Conservation (phyloP, 352 stramenopile genomes). For the Phytophthora pluvialis region DNA sequence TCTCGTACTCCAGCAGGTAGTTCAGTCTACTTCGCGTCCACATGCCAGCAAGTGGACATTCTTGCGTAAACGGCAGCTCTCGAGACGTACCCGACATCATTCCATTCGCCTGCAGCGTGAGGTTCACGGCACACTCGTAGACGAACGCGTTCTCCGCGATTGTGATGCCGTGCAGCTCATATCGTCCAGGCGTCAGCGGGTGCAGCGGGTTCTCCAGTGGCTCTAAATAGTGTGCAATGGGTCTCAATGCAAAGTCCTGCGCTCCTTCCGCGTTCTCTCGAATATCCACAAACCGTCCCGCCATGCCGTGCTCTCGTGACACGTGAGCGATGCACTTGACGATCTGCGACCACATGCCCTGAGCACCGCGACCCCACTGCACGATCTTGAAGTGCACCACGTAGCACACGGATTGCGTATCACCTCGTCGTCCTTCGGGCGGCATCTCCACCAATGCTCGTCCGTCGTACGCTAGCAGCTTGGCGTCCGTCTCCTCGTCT, state of each 20-base stretch:
- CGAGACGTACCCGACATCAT: constrained; percentile 51
- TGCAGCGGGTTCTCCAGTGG: constrained; percentile 34
- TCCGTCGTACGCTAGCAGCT: constrained; percentile 39
- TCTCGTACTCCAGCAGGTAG: constrained; percentile 63
- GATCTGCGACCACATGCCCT: constrained; percentile 39
- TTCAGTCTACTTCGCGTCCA: constrained; percentile 51
- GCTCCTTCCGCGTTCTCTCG: constrained; percentile 33
- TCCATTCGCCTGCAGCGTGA: constrained; percentile 50
- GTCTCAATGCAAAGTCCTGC: constrained; percentile 38
- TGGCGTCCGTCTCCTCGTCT: constrained; percentile 12
- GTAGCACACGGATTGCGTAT: constrained; percentile 23
- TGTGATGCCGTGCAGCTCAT: constrained; percentile 60
- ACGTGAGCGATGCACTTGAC: constrained; percentile 42
- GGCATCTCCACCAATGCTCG: constrained; percentile 37
- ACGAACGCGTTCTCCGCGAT: constrained; percentile 65
- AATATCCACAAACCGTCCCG: constrained; percentile 38
- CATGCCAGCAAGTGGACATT: constrained; percentile 50
- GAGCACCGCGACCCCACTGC: constrained; percentile 37
- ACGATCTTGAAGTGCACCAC: constrained; percentile 60
- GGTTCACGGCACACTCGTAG: constrained; percentile 54
- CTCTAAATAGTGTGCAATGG: constrained; percentile 32
- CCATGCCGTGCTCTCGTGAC: constrained; percentile 18
- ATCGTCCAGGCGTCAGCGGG: constrained; percentile 58
- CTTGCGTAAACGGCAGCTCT: constrained; percentile 59
- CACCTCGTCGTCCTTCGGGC: constrained; percentile 4